A percentile compares a stretch with the other conserved stretches of the same genome.
Evolutionary conservation across 1,284 basidiomycete species (phyloP).

Genomic region (Cystobasidium slooffiae): DNA sequence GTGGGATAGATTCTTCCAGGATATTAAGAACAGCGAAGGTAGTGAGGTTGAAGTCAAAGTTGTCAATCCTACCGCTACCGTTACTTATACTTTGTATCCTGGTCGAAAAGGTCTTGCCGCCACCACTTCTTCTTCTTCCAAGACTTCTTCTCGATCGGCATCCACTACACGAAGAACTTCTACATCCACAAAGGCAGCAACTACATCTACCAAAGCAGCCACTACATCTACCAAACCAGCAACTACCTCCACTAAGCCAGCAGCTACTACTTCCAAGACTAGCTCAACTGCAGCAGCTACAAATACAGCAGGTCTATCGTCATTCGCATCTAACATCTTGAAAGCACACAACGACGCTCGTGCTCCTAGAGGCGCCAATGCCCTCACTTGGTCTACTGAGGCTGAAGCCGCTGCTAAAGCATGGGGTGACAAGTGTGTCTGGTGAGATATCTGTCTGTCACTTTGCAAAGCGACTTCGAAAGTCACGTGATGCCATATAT

Average conservation of each 20-base stretch:
- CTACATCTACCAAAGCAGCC: background rate
- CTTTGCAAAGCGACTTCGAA: background rate
- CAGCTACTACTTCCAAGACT: conserved; percentile 12
- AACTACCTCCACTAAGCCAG: conserved; percentile 5
- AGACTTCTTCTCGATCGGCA: no score
- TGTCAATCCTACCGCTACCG: background rate
- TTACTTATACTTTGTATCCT: conserved; percentile 10
- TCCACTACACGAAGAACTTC: conserved; percentile 2
- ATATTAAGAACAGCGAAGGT: background rate
- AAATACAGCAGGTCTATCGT: conserved; percentile 11
- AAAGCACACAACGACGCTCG: conserved; percentile 39
- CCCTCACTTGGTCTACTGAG: conserved; percentile 17
- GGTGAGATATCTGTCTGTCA: conserved; percentile 1
- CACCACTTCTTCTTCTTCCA: background rate
- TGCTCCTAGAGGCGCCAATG: conserved; percentile 9
- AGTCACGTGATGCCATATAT: conserved; percentile 1
- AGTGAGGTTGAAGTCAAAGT: background rate
- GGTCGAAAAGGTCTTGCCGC: background rate
- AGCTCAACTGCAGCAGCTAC: conserved; percentile 1
- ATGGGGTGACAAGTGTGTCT: conserved; percentile 40
- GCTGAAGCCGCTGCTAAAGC: conserved; percentile 25
- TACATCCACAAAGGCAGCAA: background rate
- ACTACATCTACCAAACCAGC: background rate
- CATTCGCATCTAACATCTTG: conserved; percentile 14
- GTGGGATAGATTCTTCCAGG: background rate